Base-by-base conservation (phyloP, 305 asterid species). In the Lippia alba region DNA sequence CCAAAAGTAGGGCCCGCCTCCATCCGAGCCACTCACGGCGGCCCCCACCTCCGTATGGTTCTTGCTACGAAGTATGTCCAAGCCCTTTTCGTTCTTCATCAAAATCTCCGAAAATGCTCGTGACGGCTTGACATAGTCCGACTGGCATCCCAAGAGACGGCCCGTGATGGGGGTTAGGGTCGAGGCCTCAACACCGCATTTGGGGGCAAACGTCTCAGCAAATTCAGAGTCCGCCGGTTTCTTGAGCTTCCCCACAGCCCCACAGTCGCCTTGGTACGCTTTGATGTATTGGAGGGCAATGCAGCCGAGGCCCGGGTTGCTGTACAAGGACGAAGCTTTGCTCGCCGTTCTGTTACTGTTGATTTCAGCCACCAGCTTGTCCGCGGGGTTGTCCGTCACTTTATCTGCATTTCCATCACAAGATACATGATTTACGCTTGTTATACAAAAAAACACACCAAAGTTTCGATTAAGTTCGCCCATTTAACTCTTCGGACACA, bases 31-130 rank as follows among this genome's bases (percentile, higher is more conserved):
- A 40, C 92, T 93, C 56, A 89, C 98, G 0, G 96, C 98, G 3
- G 96, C 97, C 4, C 98, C 98, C 12, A 91, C 94, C 79, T 93
- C 97, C 1, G 92, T 77, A 82, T 93, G 97, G 71, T 86, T 93
- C 86, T 76, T 86, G 80, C 87, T 84, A 0, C 70, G 73, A 19
- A 93, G 79, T 55, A 91, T 86, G 15, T 86, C 94, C 55, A 84
- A 36, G 78, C 96, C 85, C 82, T 76, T 84, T 11, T 60, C 75
- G 8, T 81, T 87, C 44, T 84, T 80, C 87, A 91, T 86, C 66
- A 93, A 72, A 32, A 91, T 82, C 0, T 80, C 77, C 0, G 96
- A 87, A 72, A 93, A 89, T 18, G 97, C 97, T 8, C 71, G 76
- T 0, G 84, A 39, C 9, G 98, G 96, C 56, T 68, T 50, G 14